Base-by-base conservation (phyloP, 371 early-diverging fungal genomes). In the Blakeslea trispora region DNA sequence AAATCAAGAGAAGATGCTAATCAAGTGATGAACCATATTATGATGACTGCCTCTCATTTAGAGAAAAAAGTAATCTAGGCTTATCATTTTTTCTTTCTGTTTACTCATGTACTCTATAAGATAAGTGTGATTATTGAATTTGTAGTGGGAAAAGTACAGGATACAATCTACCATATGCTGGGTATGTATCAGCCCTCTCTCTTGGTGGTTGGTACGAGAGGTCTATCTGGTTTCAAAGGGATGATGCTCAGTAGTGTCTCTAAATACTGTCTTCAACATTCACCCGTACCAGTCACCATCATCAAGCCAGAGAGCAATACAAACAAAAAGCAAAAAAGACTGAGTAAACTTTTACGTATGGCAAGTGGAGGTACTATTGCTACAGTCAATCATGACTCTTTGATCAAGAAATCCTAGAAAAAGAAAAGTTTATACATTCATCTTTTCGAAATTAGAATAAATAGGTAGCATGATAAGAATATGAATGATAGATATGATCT, bases 111-210 rank as follows among this genome's bases (percentile, higher is more conserved):
- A 23, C 18, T 37, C 17, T 18, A 31, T 11, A 37, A 83, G 73
- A 75, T 84, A 53, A 81, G 77, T 48, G 78, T 81, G 24, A 64
- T 81, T 35, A 79, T 82, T 56, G 85, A 84, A 44, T 82, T 74
- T 55, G 77, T 82, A 32, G 78, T 84, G 42, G 85, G 85, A 39
- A 81, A 82, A 49, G 83, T 84, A 15, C 79, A 81, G 51, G 85
- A 82, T 32, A 82, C 82, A 14, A 81, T 84, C 40, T 83, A 84
- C 37, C 66, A 72, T 22, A 82, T 84, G 84, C 81, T 81, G 48
- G 45, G 75, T 7, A 65, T 81, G 64, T 84, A 84, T 50, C 69
- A 82, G 31, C 85, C 85, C 11, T 81, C 83, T 7, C 60, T 84
- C 55, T 57, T 84, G 18, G 75, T 84, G 49, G 83, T 82, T 1